A percentile compares a stretch with the other conserved stretches of the same genome.
Evolutionary conservation across 2,329 filamentous ascomycete genomes (phyloP).

Genomic region (Teratosphaeria viscida): DNA sequence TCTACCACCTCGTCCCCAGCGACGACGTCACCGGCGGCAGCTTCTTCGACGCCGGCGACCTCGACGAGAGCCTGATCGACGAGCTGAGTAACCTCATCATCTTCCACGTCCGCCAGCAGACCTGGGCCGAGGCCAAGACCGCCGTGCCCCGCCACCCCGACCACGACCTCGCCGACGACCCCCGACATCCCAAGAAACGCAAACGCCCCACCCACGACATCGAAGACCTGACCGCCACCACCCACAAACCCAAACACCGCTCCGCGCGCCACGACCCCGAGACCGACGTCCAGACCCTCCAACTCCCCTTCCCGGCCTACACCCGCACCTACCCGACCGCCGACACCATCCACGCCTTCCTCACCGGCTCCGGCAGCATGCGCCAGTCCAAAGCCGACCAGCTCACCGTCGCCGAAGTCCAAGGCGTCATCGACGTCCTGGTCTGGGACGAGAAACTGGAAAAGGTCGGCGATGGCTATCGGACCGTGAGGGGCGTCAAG

Average conservation of each 20-base stretch:
- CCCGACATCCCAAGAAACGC: conserved; percentile 12
- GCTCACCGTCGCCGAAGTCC: conserved; percentile 59
- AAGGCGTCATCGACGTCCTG: conserved; percentile 78
- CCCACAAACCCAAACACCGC: conserved; percentile 13
- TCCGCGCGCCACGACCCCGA: conserved; percentile 8
- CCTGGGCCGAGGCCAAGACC: conserved; percentile 50
- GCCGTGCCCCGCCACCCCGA: not conserved
- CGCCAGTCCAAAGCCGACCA: conserved; percentile 50
- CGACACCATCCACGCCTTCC: conserved; percentile 61
- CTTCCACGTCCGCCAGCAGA: conserved; percentile 59
- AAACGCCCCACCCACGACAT: conserved; percentile 14
- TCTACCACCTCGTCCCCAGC: conserved; percentile 69
- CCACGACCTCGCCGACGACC: not conserved
- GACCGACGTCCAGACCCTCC: conserved; percentile 12
- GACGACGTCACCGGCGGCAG: conserved; percentile 87
- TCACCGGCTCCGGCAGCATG: conserved; percentile 59
- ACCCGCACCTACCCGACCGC: conserved; percentile 66
- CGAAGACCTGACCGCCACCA: conserved; percentile 20
- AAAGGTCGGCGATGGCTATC: conserved; percentile 42
- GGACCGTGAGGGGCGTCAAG: conserved; percentile 29
- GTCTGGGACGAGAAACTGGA: conserved; percentile 82
- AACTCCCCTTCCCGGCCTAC: conserved; percentile 22
- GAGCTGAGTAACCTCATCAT: conserved; percentile 64
- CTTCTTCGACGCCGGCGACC: conserved; percentile 85
- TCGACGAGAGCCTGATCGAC: conserved; percentile 82